Base-by-base conservation (phyloP, 441 rosid species). In the Mallotus repandus region DNA sequence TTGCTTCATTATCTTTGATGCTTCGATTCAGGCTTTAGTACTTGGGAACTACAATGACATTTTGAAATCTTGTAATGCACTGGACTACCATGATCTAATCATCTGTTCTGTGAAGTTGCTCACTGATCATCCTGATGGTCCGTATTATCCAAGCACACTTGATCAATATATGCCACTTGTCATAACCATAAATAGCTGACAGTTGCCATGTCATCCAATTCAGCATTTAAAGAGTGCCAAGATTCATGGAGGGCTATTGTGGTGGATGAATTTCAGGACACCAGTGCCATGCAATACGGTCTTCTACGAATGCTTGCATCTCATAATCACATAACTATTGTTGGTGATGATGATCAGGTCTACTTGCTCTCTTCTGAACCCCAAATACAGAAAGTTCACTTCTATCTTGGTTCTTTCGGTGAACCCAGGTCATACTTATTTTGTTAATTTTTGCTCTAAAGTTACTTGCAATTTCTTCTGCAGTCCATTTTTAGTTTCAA, bases 311-410 rank as follows among this genome's bases (percentile, higher is more conserved):
- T 85, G 73, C 89, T 93, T 74, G 96, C 98, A 68, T 87, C 95
- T 77, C 97, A 93, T 81, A 84, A 87, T 78, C 79, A 54, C 74
- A 82, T 95, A 77, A 95, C 98, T 35, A 79, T 95, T 72, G 92
- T 93, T 73, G 98, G 98, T 59, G 99, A 95, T 84, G 99, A 95
- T 84, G 99, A 95, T 84, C 99, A 95, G 96, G 99, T 91, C 45
- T 63, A 69, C 57, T 35, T 54, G 6, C 60, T 38, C 49, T 32
- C 56, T 52, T 69, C 54, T 57, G 41, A 32, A 69, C 58, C 66
- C 48, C 35, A 29, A 62, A 35, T 63, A 15, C 22, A 21, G 58
- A 43, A 63, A 21, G 41, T 67, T 9, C 4, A 12, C 22, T 59
- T 32, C 22, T 45, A 54, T 53, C 41, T 19, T 46, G 13, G 32